These are phyloP conservation scores for Aspergillus pseudotamarii DNA, from an alignment of 2,329 filamentous ascomycete species.

Conservation along the genomic window DNA sequence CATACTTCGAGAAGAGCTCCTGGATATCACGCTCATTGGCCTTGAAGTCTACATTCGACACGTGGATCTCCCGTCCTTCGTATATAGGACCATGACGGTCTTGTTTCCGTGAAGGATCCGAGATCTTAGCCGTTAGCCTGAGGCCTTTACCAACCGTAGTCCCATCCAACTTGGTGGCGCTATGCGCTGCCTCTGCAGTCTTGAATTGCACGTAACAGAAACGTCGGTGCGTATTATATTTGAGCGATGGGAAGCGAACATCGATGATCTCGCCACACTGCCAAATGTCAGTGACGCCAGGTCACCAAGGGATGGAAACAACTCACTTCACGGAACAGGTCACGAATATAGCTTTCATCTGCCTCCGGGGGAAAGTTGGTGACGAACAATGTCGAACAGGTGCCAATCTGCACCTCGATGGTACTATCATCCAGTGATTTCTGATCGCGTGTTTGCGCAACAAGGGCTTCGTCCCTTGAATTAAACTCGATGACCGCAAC, in stretches of 20 bases:
- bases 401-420: constrained; percentile 74
- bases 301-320: background rate
- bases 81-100: constrained; percentile 75
- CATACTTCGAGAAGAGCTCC: constrained; percentile 73
- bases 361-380: constrained; percentile 76
- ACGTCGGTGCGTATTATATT: constrained; percentile 81
- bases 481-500: constrained; percentile 86
- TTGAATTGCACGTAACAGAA: constrained; percentile 97
- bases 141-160: constrained; percentile 68
- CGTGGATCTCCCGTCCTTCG: constrained; percentile 85
- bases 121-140: constrained; percentile 77
- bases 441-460: constrained; percentile 77
- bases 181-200: constrained; percentile 66
- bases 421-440: constrained; percentile 75
- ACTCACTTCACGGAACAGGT: constrained; percentile 58
- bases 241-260: constrained; percentile 87
- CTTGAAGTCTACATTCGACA: constrained; percentile 68
- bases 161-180: constrained; percentile 73
- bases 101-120: constrained; percentile 78
- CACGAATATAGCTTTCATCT: constrained; percentile 55
- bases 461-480: constrained; percentile 74
- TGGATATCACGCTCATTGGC: constrained; percentile 69
- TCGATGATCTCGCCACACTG: constrained; percentile 79
- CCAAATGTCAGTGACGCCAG: background rate
- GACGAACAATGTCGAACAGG: constrained; percentile 81